Evolutionary conservation across 2,329 filamentous ascomycete species (phyloP), one percentile per base, ranked within the genome.

Genomic region (Diplodia scrobiculata): DNA sequence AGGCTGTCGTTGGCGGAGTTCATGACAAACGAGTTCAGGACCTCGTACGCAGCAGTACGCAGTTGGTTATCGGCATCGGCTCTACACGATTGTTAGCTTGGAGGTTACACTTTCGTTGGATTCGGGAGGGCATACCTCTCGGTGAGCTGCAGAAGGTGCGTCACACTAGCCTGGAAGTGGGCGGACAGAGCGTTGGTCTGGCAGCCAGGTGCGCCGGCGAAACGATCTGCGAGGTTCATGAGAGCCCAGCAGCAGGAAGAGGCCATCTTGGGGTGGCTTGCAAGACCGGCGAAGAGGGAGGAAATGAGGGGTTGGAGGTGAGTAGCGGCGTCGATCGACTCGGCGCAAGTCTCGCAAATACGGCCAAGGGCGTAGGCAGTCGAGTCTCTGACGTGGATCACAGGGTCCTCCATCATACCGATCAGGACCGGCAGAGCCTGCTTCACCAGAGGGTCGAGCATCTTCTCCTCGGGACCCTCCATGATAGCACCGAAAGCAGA

Each of bases 401-500:
- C 91, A 71, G 84, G 85, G 76, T 99, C 95, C 67, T 95, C 89
- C 89, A 89, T 89, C 91, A 98, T 98, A 71, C 85, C 87, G 74
- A 99, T 95, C 60, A 99, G 84, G 65, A 97, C 91, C 63, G 91
- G 90, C 59, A 99, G 86, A 68, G 93, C 95, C 78, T 97, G 94
- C 83, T 97, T 97, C 74, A 99, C 91, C 66, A 99, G 90, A 66
- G 94, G 93, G 73, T 96, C 92, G 63, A 99, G 83, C 59, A 94
- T 87, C 81, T 91, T 91, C 79, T 96, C 91, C 67, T 98, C 95
- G 0, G 95, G 95, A 29, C 95, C 95, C 76, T 99, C 95, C 93
- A 99, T 97, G 73, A 99, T 98, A 71, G 93, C 95, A 69, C 95
- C 95, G 72, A 99, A 98, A 19, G 95, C 93, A 67, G 95, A 97